Percentiles rank a stretch among this genome's conserved stretches.
Evolutionary conservation across 2,329 filamentous ascomycete genomes (phyloP).

Genomic region (Colletotrichum sojae): DNA sequence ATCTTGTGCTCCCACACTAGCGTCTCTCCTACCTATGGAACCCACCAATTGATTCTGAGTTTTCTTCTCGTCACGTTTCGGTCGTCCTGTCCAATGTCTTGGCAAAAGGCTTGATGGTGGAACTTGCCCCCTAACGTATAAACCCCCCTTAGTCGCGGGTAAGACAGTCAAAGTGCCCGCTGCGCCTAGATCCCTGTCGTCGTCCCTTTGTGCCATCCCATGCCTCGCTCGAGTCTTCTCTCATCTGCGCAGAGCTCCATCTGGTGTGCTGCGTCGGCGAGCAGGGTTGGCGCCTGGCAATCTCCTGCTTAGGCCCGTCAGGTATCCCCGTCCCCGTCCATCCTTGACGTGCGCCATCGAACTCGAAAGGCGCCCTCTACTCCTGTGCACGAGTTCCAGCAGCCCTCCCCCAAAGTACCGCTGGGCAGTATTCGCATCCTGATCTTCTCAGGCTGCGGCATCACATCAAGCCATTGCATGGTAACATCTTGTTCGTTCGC

Average conservation of each 20-base stretch:
- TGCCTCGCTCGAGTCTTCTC: conserved; percentile 18
- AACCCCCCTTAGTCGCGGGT: conserved; percentile 36
- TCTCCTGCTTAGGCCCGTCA: conserved; percentile 34
- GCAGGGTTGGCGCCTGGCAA: conserved; percentile 31
- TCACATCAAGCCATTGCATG: conserved; percentile 4
- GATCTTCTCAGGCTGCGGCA: conserved; percentile 4
- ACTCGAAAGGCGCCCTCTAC: no score
- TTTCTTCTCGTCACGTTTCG: conserved; percentile 33
- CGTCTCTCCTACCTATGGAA: conserved; percentile 1
- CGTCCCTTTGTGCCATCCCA: conserved; percentile 17
- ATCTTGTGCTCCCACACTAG: conserved; percentile 18
- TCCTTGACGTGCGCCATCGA: conserved; percentile 20
- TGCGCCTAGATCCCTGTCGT: conserved; percentile 29
- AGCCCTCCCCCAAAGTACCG: conserved; percentile 10
- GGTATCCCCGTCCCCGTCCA: conserved; percentile 21
- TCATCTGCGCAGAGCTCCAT: conserved; percentile 1
- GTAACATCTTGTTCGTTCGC: background rate
- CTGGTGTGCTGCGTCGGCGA: conserved; percentile 26
- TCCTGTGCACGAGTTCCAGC: background rate
- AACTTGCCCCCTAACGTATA: conserved; percentile 31
- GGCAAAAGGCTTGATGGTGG: conserved; percentile 31
- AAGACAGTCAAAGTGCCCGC: conserved; percentile 34
- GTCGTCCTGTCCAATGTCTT: conserved; percentile 25
- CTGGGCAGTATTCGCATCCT: conserved; percentile 6
- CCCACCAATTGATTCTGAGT: conserved; percentile 24